Conservation (phyloP, 2,329 filamentous ascomycete genomes). For the Coniochaeta ligniaria region DNA sequence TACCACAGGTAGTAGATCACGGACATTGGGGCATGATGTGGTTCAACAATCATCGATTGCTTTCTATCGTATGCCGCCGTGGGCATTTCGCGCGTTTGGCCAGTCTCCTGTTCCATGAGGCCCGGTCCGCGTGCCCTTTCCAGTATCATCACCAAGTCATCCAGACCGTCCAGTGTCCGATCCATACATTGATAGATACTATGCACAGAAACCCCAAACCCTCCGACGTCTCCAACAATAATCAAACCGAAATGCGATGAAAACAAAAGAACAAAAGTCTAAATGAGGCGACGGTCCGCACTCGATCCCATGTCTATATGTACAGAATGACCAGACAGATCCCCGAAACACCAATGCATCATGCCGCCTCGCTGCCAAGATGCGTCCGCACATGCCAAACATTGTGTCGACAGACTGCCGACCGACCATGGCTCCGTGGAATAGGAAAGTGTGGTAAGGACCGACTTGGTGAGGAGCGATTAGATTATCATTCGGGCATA, state of each 20-base stretch:
- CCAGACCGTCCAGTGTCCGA: neutral
- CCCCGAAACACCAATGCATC: neutral
- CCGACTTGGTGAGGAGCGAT: neutral
- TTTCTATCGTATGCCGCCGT: neutral
- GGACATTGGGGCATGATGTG: neutral
- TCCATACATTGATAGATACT: neutral
- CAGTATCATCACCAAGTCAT: neutral
- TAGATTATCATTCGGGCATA: neutral
- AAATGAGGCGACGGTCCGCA: neutral
- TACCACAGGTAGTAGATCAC: too few relatives aligned
- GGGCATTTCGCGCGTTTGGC: neutral
- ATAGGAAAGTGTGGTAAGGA: neutral
- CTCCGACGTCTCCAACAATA: neutral
- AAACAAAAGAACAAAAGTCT: neutral
- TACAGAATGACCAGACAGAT: constrained; percentile 1
- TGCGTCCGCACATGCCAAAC: neutral
- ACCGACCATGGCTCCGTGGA: neutral
- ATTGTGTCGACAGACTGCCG: too few relatives aligned
- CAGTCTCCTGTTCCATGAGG: too few relatives aligned
- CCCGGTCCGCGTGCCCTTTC: neutral
- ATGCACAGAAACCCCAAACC: neutral
- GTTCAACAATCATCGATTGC: neutral
- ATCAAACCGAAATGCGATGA: neutral
- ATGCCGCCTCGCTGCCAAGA: neutral
- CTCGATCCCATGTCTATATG: neutral